Base-by-base conservation (phyloP, 768 basidiomycete genomes). In the Coprinopsis cinerea region DNA sequence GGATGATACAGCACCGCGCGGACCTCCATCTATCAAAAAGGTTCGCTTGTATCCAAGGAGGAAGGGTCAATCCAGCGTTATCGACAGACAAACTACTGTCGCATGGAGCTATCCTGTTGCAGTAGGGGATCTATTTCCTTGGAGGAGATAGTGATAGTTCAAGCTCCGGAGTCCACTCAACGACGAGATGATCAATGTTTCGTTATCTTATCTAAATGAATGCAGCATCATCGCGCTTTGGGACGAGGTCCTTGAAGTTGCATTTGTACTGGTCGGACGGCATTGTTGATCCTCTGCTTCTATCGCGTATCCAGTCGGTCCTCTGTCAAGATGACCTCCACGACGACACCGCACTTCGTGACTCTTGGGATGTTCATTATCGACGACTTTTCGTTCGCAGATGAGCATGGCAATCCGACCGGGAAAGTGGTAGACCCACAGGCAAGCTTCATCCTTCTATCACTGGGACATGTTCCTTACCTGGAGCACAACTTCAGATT, bases 301-400 rank as follows among this genome's bases (percentile, higher is more conserved):
- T 18, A 10, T 18, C 6, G 11, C 32, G 46, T 50, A 49, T 48
- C 54, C 28, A 24, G 17, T 34, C n/a, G n/a, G 23, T 34, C 32
- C n/a, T 9, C n/a, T 20, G 46, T 37, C 44, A 49, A 23, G n/a
- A 65, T 63, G 62, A 32, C 57, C 23, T 48, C 6, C 17, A 25
- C 23, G 37, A 30, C 7, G 42, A 37, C 32, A 1, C 51, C 59
- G 15, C 55, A 64, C 34, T 83, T 90, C 41, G 79, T 78, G 17
- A 81, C 83, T n/a, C 70, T 92, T 23, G 92, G 92, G 5, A 81
- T 92, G 79, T 94, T 94, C 70, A 93, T 96, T 59, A 77, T 94
- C 57, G 92, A 96, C 64, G 76, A 84, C 53, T 88, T 92, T 57
- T 72, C 75, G 2, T 85, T 81, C 59, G 58, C 68, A 42, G 79